Conservation (phyloP, 164 flowering plant genomes). For the Berberis vulgaris region DNA sequence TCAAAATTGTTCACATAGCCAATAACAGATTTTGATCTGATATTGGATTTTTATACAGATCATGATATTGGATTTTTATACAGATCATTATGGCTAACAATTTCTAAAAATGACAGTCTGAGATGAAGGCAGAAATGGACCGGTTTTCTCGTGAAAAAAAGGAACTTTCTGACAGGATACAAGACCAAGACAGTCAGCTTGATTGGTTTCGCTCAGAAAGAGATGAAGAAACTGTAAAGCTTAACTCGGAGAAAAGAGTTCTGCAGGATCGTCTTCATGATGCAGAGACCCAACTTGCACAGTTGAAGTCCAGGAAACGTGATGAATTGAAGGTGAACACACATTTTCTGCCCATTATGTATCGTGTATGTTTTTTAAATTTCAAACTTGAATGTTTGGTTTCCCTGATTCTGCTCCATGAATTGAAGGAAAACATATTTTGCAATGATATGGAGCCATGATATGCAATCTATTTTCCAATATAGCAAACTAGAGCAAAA, state of each 20-base stretch:
- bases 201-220: constrained; percentile 91
- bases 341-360: background rate
- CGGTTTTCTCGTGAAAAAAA: constrained; percentile 83
- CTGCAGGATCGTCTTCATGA: constrained; percentile 93
- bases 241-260: constrained; percentile 62
- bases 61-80: background rate
- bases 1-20: constrained; percentile 4
- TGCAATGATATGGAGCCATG: too few species aligned
- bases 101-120: constrained; percentile 49
- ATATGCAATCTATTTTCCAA: too few species aligned
- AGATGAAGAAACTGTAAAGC: constrained; percentile 75
- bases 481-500: too few species aligned
- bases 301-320: constrained; percentile 85
- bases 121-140: constrained; percentile 79
- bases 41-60: background rate
- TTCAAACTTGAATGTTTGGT: background rate
- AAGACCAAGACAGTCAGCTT: constrained; percentile 78
- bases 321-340: constrained; percentile 85
- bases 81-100: background rate
- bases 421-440: too few species aligned
- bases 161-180: constrained; percentile 71
- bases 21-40: too few species aligned
- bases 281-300: constrained; percentile 81
- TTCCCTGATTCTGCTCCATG: background rate
- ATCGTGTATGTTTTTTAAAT: background rate